phyloP scores from a whole-genome alignment of 306 rosid species.

The Casuarina cunninghamiana region DNA sequence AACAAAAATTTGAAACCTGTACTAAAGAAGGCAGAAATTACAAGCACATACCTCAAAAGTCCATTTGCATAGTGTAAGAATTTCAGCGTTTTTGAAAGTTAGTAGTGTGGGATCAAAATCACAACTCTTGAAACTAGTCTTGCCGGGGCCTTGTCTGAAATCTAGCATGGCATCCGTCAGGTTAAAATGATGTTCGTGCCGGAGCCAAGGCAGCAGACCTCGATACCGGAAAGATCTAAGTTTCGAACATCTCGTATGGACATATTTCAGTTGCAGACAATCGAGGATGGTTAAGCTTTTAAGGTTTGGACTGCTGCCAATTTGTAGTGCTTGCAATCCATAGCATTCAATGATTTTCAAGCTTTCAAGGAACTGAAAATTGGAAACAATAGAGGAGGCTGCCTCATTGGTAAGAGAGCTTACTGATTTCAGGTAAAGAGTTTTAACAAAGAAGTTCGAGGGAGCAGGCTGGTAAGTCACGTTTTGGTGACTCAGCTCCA shows the following conservation, averaged over 20 bases:
- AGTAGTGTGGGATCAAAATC: slow-evolving; percentile 69
- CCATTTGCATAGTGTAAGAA: slow-evolving; percentile 70
- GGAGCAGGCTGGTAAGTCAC: slow-evolving; percentile 27
- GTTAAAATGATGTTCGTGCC: slow-evolving; percentile 63
- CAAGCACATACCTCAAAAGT: slow-evolving; percentile 59
- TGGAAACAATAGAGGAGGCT: slow-evolving; percentile 52
- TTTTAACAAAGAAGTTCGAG: slow-evolving; percentile 48
- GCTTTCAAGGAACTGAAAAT: slow-evolving; percentile 51
- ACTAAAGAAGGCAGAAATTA: not conserved
- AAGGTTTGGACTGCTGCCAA: slow-evolving; percentile 50
- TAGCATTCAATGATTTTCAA: slow-evolving; percentile 58
- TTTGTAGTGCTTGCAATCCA: slow-evolving; percentile 51
- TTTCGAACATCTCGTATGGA: slow-evolving; percentile 49
- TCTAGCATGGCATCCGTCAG: slow-evolving; percentile 68
- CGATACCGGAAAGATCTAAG: slow-evolving; percentile 51
- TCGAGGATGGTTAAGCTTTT: slow-evolving; percentile 52
- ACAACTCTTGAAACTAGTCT: slow-evolving; percentile 25
- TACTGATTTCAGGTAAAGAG: slow-evolving; percentile 66
- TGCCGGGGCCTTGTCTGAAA: slow-evolving; percentile 54
- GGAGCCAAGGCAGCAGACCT: slow-evolving; percentile 60
- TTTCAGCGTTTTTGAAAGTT: slow-evolving; percentile 64
- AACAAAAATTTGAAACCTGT: not conserved
- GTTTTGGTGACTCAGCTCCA: slow-evolving; percentile 37
- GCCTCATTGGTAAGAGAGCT: slow-evolving; percentile 39
- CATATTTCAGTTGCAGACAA: slow-evolving; percentile 51